phyloP scores from a whole-genome alignment of 805 yeast genomes.

The Tetrapisispora iriomotensis region DNA sequence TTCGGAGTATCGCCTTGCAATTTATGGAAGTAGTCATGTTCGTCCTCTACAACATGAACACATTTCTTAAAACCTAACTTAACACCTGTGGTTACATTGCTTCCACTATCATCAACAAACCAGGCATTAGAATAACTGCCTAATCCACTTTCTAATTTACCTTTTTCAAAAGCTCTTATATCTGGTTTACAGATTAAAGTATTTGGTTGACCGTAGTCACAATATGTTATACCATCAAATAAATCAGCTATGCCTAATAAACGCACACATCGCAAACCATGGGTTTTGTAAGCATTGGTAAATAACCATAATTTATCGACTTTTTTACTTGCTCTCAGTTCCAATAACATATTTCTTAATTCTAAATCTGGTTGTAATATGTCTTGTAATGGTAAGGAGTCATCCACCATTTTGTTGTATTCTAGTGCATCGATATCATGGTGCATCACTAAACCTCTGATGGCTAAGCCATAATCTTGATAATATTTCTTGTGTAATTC shows the following conservation, averaged over 20 bases:
- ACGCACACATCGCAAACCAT: slow-evolving; percentile 70
- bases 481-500: slow-evolving; percentile 66
- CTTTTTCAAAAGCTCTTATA: slow-evolving; percentile 51
- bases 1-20: slow-evolving; percentile 28
- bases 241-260: slow-evolving; percentile 83
- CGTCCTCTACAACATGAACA: slow-evolving; percentile 67
- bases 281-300: slow-evolving; percentile 90
- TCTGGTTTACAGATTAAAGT: slow-evolving; percentile 88
- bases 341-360: slow-evolving; percentile 43
- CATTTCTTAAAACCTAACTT: slow-evolving; percentile 63
- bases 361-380: slow-evolving; percentile 56
- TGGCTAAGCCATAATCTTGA: slow-evolving; percentile 80
- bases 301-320: slow-evolving; percentile 79
- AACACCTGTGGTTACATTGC: slow-evolving; percentile 67
- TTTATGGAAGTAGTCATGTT: slow-evolving; percentile 30
- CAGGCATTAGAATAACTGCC: slow-evolving; percentile 40
- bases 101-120: slow-evolving; percentile 81
- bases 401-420: slow-evolving; percentile 84
- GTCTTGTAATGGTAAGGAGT: slow-evolving; percentile 74
- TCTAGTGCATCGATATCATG: slow-evolving; percentile 77
- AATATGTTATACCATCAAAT: slow-evolving; percentile 88
- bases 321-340: slow-evolving; percentile 36
- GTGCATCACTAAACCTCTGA: slow-evolving; percentile 67
- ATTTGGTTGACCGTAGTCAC: slow-evolving; percentile 62
- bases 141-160: slow-evolving; percentile 47